Evolutionary conservation across 1,139 yeast species (phyloP), one percentile per base, ranked within the genome.

Genomic region (Protomyces inouyei): DNA sequence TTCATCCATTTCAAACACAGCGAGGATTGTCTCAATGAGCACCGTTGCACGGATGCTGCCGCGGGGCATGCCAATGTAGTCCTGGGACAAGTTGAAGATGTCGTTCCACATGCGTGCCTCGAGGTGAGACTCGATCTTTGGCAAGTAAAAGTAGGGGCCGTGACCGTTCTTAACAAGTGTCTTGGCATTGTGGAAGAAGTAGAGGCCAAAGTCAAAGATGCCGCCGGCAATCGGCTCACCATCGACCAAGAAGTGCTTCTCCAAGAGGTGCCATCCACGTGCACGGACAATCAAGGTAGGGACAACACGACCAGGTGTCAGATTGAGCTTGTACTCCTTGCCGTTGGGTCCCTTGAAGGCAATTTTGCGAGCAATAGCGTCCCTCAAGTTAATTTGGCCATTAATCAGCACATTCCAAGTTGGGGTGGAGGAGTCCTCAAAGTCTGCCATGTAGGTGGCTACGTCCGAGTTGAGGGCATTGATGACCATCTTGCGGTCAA

Each of bases 381-480:
- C 98, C 77, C 85, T 91, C 73, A 93, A 80, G 77, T 93, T 92
- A 70, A 88, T 90, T 79, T 93, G 98, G 66, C 98, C 98, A 71
- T 83, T 80, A 68, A 88, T 84, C 80, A 89, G 82, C 77, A 90
- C 91, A 71, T 78, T 78, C 98, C 98, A 93, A 43, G 98, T 92
- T 71, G 98, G 98, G 40, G 97, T 86, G 72, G 91, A 85, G 38
- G 74, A 74, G 73, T 86, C 88, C 74, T 85, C 90, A 70, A 85
- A 84, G 75, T 85, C 90, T 64, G 87, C 86, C 90, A 85, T 85
- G 74, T 85, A 85, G 51, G 88, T 84, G 66, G 87, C 86, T 59
- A 85, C 88, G 64, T 79, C 79, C 9, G 88, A 82, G 76, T 85
- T 85, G 74, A 85, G 79, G 8, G 89, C 90, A 71, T 85, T 85